phyloP scores from a whole-genome alignment of 73 alveolate species.

The Uronychia binucleata region DNA sequence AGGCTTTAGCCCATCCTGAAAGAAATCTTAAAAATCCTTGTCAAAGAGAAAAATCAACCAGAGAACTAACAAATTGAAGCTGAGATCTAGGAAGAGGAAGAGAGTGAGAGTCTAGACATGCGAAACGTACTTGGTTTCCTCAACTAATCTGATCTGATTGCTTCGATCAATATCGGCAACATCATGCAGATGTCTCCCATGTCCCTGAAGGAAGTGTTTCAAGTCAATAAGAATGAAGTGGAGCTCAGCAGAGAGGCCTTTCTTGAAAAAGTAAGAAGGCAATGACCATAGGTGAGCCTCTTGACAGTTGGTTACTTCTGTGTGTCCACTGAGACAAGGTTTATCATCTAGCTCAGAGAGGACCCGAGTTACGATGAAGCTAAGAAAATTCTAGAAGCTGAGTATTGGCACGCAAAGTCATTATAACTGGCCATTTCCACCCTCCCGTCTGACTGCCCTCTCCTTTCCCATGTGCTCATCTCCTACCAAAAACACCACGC shows the following conservation, averaged over 20 bases:
- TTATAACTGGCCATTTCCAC: conserved; percentile 39
- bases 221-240: conserved; percentile 21
- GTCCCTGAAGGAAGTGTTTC: conserved; percentile 14
- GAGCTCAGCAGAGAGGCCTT: conserved; percentile 42
- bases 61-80: not conserved
- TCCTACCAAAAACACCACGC: conserved; percentile 54
- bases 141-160: conserved; percentile 40
- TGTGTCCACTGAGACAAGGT: conserved; percentile 39
- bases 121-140: conserved; percentile 36
- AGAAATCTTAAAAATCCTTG: conserved; percentile 13
- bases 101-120: conserved; percentile 7
- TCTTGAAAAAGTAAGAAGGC: conserved; percentile 29
- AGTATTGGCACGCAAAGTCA: conserved; percentile 48
- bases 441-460: conserved; percentile 50
- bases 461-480: conserved; percentile 32
- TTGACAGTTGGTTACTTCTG: conserved; percentile 41
- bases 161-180: conserved; percentile 36
- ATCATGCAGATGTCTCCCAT: conserved; percentile 45
- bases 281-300: conserved; percentile 14
- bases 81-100: not conserved
- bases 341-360: conserved; percentile 28
- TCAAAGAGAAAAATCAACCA: conserved; percentile 34
- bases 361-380: conserved; percentile 6
- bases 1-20: conserved; percentile 30
- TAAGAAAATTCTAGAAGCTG: conserved; percentile 24